phyloP scores from a whole-genome alignment of 2,329 filamentous ascomycete genomes.

The Ophiocordyceps camponoti-rufipedis region DNA sequence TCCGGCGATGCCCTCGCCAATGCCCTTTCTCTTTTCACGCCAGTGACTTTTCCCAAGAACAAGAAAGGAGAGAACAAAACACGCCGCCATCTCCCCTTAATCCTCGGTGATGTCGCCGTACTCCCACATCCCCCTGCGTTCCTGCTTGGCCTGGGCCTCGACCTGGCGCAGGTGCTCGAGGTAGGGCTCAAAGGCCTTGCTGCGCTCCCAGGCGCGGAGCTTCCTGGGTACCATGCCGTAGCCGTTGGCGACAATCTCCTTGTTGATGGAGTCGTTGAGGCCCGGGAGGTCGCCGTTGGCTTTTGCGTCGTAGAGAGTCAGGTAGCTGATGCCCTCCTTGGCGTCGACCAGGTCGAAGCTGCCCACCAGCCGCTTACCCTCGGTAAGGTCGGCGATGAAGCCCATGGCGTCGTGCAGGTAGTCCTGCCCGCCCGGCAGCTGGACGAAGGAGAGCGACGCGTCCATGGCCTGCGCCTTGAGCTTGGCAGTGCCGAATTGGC shows the following conservation, averaged over 20 bases:
- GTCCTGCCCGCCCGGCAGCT: conserved; percentile 66
- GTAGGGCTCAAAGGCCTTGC: conserved; percentile 48
- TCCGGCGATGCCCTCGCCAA: too few species aligned
- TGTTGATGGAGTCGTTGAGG: conserved; percentile 69
- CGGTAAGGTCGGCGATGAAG: conserved; percentile 58
- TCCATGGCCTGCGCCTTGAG: conserved; percentile 78
- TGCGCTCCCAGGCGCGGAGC: conserved; percentile 77
- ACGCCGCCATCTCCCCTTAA: conserved; percentile 13
- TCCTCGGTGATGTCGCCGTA: conserved; percentile 94
- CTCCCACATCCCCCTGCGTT: conserved; percentile 86
- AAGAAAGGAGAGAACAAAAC: too few species aligned
- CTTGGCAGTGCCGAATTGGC: conserved; percentile 63
- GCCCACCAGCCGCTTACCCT: conserved; percentile 62
- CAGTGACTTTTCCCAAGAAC: too few species aligned
- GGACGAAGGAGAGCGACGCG: conserved; percentile 71
- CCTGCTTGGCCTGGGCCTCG: conserved; percentile 62
- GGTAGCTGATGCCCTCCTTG: conserved; percentile 65
- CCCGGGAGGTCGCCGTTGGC: conserved; percentile 33
- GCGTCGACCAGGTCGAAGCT: conserved; percentile 72
- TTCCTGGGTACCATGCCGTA: conserved; percentile 85
- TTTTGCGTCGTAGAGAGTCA: conserved; percentile 74
- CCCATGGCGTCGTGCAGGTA: conserved; percentile 68
- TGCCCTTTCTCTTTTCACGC: too few species aligned
- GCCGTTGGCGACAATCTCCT: conserved; percentile 66
- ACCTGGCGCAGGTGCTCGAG: conserved; percentile 54